Percentiles rank a stretch among this genome's conserved stretches.
These are phyloP conservation scores for Fusarium verticillioides DNA, from an alignment of 2,329 filamentous ascomycete genomes.

Conservation along the genomic window DNA sequence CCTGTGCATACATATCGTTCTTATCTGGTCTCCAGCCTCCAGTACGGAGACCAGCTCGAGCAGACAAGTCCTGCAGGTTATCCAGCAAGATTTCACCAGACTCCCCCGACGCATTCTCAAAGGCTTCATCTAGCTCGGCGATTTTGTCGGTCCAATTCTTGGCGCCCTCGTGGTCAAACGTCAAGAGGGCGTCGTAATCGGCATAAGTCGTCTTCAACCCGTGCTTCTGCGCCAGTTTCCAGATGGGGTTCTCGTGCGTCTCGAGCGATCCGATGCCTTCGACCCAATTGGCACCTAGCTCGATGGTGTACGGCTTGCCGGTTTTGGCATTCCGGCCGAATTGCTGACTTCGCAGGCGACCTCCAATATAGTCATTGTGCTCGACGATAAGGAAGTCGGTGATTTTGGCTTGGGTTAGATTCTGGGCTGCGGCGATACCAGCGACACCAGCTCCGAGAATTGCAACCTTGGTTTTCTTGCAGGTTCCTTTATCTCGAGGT, in stretches of 20 bases:
- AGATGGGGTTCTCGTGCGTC: neutral
- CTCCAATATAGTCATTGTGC: neutral
- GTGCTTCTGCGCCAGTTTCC: neutral
- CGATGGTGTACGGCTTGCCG: neutral
- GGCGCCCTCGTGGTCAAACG: neutral
- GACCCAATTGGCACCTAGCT: neutral
- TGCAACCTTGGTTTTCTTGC: neutral
- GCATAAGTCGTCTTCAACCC: neutral
- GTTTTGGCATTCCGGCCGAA: neutral
- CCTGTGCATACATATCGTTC: neutral
- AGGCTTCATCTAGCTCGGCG: neutral
- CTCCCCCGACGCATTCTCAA: neutral
- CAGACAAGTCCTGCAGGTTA: neutral
- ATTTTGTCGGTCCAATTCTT: neutral
- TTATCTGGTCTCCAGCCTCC: neutral
- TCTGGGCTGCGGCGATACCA: neutral
- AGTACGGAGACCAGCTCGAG: neutral
- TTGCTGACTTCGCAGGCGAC: neutral
- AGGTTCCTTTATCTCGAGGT: neutral
- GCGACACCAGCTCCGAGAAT: neutral
- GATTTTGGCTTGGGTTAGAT: neutral
- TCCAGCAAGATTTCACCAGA: neutral
- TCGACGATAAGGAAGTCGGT: neutral
- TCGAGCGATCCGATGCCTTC: neutral
- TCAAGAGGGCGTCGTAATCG: neutral